These are phyloP conservation scores for Acer saccharum DNA, from an alignment of 345 rosid species.

Conservation along the genomic window DNA sequence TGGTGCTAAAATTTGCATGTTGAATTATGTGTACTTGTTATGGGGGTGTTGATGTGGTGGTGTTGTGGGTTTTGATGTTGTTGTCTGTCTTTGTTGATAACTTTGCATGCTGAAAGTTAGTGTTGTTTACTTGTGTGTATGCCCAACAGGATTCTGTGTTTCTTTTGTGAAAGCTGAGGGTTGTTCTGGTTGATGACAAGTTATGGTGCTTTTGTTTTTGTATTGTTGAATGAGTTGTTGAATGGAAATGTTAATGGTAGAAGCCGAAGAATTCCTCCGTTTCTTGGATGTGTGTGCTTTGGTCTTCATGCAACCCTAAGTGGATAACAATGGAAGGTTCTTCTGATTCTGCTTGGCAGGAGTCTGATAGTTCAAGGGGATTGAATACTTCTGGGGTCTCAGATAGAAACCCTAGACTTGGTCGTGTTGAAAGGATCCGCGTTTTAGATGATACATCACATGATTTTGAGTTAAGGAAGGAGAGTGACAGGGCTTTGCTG, in stretches of 20 bases:
- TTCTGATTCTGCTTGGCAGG: conserved; percentile 68
- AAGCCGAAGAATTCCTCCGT: conserved; percentile 41
- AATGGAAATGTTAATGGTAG: conserved; percentile 42
- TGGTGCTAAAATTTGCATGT: conserved; percentile 19
- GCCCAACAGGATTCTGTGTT: conserved; percentile 27
- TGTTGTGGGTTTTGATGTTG: conserved; percentile 18
- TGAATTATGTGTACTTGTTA: conserved; percentile 15
- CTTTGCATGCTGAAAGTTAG: conserved; percentile 23
- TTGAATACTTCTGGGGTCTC: conserved; percentile 58
- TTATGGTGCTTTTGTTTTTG: conserved; percentile 14
- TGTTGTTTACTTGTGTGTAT: conserved; percentile 7
- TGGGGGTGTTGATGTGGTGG: conserved; percentile 5
- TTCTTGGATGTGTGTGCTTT: conserved; percentile 39
- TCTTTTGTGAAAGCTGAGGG: conserved; percentile 16
- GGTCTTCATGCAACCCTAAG: conserved; percentile 47
- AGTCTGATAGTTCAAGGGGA: conserved; percentile 59
- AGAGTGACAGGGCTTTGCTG: conserved; percentile 40
- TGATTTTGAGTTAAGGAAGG: conserved; percentile 47
- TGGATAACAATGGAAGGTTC: conserved; percentile 83
- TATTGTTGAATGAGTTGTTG: conserved; percentile 43
- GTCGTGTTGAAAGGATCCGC: conserved; percentile 30
- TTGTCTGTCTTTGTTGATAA: conserved; percentile 15
- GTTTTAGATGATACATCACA: conserved; percentile 30
- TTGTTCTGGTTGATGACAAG: conserved; percentile 20
- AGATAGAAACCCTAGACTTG: conserved; percentile 48